These are phyloP conservation scores for Chloroidium sp. DNA, from an alignment of 163 green algal genomes.

Conservation along the genomic window DNA sequence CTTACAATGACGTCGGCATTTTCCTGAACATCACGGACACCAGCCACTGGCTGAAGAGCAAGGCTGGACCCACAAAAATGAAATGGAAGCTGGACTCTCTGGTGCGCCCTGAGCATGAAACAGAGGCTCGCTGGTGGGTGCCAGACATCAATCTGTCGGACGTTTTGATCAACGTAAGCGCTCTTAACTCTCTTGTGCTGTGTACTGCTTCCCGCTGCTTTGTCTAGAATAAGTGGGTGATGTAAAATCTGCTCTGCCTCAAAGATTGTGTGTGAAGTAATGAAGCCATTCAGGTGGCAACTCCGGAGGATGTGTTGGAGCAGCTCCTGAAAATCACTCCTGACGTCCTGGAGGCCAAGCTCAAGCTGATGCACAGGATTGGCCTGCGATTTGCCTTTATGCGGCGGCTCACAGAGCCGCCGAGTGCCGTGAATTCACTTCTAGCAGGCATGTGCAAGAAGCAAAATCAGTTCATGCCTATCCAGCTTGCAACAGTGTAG, in stretches of 20 bases:
- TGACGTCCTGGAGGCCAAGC: background rate
- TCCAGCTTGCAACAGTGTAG: no score
- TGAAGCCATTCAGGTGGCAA: background rate
- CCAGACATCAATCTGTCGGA: background rate
- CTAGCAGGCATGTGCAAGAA: background rate
- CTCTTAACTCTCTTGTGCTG: no score
- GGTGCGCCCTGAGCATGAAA: background rate
- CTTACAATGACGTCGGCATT: background rate
- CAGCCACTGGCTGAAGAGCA: constrained; percentile 1
- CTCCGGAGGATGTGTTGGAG: background rate
- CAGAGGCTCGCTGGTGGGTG: background rate
- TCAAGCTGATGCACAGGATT: background rate
- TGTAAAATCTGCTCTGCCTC: no score
- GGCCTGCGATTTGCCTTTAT: background rate
- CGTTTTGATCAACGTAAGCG: background rate
- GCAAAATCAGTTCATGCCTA: background rate
- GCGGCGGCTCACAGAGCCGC: background rate
- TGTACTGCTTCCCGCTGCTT: no score
- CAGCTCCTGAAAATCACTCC: background rate
- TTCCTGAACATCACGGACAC: constrained; percentile 11
- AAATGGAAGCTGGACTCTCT: constrained; percentile 4
- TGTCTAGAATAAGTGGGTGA: no score
- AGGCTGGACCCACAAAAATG: background rate
- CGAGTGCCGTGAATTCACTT: background rate
- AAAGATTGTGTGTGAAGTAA: no score